Conservation (phyloP, 2,329 filamentous ascomycete species). For the Aspergillus fumigatiaffinis region DNA sequence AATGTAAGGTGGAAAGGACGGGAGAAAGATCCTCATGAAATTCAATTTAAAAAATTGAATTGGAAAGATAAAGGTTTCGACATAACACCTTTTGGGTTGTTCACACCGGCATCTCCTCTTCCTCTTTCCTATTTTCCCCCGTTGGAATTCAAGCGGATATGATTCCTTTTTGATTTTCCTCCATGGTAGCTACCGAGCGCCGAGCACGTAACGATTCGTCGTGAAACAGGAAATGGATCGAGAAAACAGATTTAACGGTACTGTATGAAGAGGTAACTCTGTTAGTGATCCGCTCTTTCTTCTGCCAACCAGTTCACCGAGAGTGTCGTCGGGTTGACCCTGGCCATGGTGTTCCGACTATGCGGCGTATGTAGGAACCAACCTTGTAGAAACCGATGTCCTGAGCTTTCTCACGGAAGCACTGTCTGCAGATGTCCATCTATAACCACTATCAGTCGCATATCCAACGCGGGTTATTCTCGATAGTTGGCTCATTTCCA, state of each 20-base stretch:
- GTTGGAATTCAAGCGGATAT: constrained; percentile 13
- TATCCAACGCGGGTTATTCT: not conserved
- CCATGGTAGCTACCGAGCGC: constrained; percentile 21
- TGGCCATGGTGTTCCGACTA: not conserved
- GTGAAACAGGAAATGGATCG: constrained; percentile 30
- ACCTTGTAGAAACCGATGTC: constrained; percentile 70
- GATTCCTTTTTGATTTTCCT: constrained; percentile 10
- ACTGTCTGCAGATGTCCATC: constrained; percentile 60
- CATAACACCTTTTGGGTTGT: constrained; percentile 30
- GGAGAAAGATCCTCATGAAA: constrained; percentile 29
- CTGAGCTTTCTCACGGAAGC: constrained; percentile 65
- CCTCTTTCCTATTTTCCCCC: constrained; percentile 20
- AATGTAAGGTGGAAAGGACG: not conserved
- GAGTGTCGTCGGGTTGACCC: not conserved
- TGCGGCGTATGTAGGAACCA: constrained; percentile 26
- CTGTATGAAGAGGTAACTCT: constrained; percentile 14
- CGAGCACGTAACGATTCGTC: constrained; percentile 28
- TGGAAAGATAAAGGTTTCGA: constrained; percentile 24
- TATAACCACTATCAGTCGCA: constrained; percentile 21
- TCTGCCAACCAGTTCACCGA: constrained; percentile 1
- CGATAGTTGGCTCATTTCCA: constrained; percentile 14
- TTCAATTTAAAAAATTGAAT: constrained; percentile 15
- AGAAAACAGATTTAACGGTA: constrained; percentile 31
- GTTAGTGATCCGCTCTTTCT: constrained; percentile 14
- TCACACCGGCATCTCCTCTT: constrained; percentile 28